Percentiles rank a stretch among this genome's conserved stretches.
phyloP scores from a whole-genome alignment of 148 eudicot species.

The Pharnaceum exiguum region DNA sequence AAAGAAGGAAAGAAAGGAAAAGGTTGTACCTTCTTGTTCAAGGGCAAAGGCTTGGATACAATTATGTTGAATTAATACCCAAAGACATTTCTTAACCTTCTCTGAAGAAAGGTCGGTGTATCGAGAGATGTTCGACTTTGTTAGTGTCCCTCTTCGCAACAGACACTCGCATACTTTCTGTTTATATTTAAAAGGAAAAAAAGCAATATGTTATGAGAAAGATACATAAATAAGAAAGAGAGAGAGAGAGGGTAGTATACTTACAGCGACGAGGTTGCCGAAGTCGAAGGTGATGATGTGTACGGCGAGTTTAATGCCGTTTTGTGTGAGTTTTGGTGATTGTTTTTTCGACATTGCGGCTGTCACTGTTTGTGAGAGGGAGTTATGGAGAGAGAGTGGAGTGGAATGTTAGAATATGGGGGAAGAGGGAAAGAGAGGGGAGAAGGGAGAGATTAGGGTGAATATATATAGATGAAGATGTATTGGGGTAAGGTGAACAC shows the following conservation, averaged over 20 bases:
- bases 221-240: neutral
- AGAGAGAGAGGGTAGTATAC: neutral
- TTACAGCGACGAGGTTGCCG: slow-evolving; percentile 67
- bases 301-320: slow-evolving; percentile 74
- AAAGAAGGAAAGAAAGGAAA: neutral
- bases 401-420: too few relatives aligned
- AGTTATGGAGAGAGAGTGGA: neutral
- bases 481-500: neutral
- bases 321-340: slow-evolving; percentile 14
- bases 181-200: slow-evolving; percentile 4
- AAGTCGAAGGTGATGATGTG: slow-evolving; percentile 55
- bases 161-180: slow-evolving; percentile 94
- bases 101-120: slow-evolving; percentile 39
- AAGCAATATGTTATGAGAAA: neutral
- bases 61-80: slow-evolving; percentile 78
- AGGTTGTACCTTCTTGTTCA: slow-evolving; percentile 48
- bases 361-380: neutral
- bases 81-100: slow-evolving; percentile 50
- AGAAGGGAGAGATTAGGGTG: neutral
- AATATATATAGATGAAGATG: too few relatives aligned
- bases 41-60: slow-evolving; percentile 82
- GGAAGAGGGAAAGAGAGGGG: neutral
- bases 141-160: slow-evolving; percentile 61
- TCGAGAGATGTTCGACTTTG: slow-evolving; percentile 31
- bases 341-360: neutral